phyloP scores from a whole-genome alignment of 257 asterid genomes.

The Gynochthodes officinalis region DNA sequence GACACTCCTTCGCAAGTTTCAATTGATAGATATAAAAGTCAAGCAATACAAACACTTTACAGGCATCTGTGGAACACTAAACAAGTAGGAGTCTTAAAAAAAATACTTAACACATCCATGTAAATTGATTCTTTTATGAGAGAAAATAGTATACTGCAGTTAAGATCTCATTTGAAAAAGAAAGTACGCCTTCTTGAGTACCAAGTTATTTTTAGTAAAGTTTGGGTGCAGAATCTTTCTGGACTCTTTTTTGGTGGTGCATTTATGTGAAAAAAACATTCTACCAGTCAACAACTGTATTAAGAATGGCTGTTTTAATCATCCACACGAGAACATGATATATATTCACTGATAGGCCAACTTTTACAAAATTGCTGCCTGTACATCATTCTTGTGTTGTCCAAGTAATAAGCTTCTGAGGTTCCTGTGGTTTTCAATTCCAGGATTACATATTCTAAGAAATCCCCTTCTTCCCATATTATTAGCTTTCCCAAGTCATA shows the following conservation, averaged over 20 bases:
- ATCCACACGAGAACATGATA: neutral
- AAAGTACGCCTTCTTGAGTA: too few species aligned
- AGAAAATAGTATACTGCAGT: neutral
- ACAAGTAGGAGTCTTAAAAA: neutral
- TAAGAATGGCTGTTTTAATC: neutral
- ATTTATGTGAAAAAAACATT: neutral
- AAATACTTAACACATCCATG: neutral
- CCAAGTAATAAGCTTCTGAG: neutral
- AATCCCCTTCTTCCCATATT: neutral
- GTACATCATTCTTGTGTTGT: neutral
- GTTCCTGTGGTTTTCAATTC: neutral
- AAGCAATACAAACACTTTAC: neutral
- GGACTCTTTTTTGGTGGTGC: neutral
- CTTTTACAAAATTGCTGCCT: neutral
- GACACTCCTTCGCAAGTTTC: neutral
- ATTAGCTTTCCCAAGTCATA: neutral
- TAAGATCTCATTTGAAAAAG: neutral
- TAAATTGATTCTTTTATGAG: neutral
- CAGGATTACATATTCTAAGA: neutral
- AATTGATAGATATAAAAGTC: neutral
- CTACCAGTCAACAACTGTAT: neutral
- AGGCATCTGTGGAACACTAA: neutral
- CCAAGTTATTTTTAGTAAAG: too few species aligned
- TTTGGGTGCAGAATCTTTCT: neutral
- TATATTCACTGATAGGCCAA: neutral